Conservation (phyloP, 2,329 filamentous ascomycete genomes). For the Monilinia laxa region DNA sequence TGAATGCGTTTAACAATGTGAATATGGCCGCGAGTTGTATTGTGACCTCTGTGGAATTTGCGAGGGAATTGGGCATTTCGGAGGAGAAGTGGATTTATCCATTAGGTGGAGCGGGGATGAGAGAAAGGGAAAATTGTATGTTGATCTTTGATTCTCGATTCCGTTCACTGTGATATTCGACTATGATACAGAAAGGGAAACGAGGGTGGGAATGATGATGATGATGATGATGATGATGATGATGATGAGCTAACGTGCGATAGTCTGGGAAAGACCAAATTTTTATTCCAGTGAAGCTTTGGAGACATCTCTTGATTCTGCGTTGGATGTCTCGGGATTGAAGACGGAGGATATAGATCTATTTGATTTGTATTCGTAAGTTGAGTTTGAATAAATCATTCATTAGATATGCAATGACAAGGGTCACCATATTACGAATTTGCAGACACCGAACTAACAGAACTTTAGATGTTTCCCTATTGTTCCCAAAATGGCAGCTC, state of each 20-base stretch:
- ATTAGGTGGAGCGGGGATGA: slow-evolving; percentile 61
- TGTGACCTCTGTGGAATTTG: slow-evolving; percentile 57
- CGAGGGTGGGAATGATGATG: no score
- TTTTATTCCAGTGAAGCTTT: slow-evolving; percentile 60
- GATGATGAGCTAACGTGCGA: slow-evolving; percentile 18
- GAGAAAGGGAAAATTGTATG: slow-evolving; percentile 56
- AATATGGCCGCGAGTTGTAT: slow-evolving; percentile 62
- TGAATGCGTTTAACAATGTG: slow-evolving; percentile 71
- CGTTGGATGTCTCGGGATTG: slow-evolving; percentile 50
- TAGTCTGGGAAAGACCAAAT: slow-evolving; percentile 62
- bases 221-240: background rate
- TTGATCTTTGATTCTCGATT: slow-evolving; percentile 2
- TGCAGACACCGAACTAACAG: slow-evolving; percentile 11
- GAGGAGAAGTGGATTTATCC: slow-evolving; percentile 61
- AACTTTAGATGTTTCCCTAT: slow-evolving; percentile 63
- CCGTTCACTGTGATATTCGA: background rate
- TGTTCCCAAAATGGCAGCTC: slow-evolving; percentile 63
- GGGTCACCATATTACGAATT: background rate
- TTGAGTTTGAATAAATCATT: background rate
- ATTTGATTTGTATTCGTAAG: slow-evolving; percentile 62
- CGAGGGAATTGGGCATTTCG: slow-evolving; percentile 54
- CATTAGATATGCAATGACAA: no score
- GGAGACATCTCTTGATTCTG: slow-evolving; percentile 55
- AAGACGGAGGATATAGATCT: slow-evolving; percentile 55
- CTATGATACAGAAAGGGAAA: background rate